Base-by-base conservation (phyloP, 2,329 filamentous ascomycete genomes). In the Aspergillus nomiae region DNA sequence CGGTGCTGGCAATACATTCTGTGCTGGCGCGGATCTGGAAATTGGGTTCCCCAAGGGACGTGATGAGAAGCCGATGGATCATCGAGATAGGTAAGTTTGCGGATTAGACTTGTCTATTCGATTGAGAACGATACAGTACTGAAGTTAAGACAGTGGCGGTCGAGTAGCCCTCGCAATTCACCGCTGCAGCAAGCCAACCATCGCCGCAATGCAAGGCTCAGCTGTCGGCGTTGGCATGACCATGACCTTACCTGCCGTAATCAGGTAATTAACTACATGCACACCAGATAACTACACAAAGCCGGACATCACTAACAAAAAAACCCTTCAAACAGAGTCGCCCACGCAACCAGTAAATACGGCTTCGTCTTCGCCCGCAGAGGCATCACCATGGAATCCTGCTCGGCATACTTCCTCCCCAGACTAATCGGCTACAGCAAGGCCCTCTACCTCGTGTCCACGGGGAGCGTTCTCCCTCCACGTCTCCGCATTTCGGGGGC, bases 331-430 rank as follows among this genome's bases (percentile, higher is more conserved):
- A 11, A 12, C 21, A 76, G 85, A 48, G 78, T 89, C 65, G 86
- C 81, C 46, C 86, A 85, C 67, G 73, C 78, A 46, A 77, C 79
- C 12, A 88, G 89, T 2, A 90, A 90, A 72, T 85, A 92, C 65
- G 90, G 90, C 58, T 91, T 92, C 73, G 89, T 92, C 21, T 94
- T 93, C 75, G 83, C 85, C 28, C 85, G 89, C 30, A 83, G 90
- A 50, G 90, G 90, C 1, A 82, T 93, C 70, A 83, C 87, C 63
- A 89, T 91, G 85, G 91, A 94, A 76, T 90, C 89, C 0, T 89
- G 86, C 71, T 87, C 84, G 57, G 89, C 86, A 10, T 93, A 85
- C 76, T 93, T 91, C 80, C 81, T 93, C 41, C 90, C 90, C 2
- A 84, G 89, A 0, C 80, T 92, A 30, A 84, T 92, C 63, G 90